Conservation (phyloP, 106 monocot genomes). For the Acanthochlamys bracteata region DNA sequence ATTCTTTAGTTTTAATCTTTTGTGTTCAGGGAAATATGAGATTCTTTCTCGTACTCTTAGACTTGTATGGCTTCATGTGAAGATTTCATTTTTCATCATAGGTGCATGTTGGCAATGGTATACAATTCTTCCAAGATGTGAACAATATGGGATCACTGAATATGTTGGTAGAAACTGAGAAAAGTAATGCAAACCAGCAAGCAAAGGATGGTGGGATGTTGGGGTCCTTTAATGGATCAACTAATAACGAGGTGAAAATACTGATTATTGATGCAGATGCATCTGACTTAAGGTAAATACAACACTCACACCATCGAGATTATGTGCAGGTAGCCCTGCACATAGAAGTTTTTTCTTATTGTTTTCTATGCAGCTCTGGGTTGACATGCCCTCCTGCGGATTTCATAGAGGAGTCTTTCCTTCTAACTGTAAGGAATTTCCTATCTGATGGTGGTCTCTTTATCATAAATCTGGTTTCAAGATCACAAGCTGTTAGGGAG, state of each 20-base stretch:
- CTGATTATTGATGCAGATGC: slow-evolving; percentile 90
- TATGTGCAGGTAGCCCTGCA: no score
- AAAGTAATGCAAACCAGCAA: not conserved
- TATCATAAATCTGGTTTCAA: slow-evolving; percentile 79
- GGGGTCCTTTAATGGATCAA: slow-evolving; percentile 14
- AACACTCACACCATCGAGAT: no score
- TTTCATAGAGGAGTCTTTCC: slow-evolving; percentile 76
- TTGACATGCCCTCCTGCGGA: slow-evolving; percentile 73
- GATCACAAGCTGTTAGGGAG: slow-evolving; percentile 54
- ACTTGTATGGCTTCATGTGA: no score
- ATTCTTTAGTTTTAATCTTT: no score
- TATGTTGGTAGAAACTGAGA: not conserved
- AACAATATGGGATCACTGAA: slow-evolving; percentile 8
- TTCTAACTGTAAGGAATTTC: slow-evolving; percentile 50
- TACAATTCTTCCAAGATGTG: slow-evolving; percentile 45
- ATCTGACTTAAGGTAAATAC: slow-evolving; percentile 64
- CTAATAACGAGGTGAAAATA: slow-evolving; percentile 27
- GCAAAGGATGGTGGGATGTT: not conserved
- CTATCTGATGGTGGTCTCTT: slow-evolving; percentile 65
- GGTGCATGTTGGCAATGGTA: slow-evolving; percentile 83
- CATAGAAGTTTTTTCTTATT: slow-evolving; percentile 1
- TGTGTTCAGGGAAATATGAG: no score
- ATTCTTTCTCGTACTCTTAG: no score
- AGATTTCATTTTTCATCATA: slow-evolving; percentile 4
- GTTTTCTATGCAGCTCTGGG: slow-evolving; percentile 46